Evolutionary conservation across 1,284 basidiomycete species (phyloP).

Genomic region (Moesziomyces antarcticus): DNA sequence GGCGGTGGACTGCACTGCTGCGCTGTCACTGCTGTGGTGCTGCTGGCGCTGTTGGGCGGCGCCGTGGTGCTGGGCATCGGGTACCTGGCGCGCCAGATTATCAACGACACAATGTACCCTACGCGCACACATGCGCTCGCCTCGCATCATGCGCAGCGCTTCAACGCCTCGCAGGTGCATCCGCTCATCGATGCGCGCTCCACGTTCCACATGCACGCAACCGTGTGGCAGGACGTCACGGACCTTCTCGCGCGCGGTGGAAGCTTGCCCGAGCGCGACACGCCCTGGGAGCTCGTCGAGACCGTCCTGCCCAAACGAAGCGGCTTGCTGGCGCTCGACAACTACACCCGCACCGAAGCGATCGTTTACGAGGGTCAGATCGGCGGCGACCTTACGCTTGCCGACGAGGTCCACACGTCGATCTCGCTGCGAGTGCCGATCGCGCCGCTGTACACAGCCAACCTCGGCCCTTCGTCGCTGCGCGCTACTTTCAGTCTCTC

Average conservation of each 20-base stretch:
- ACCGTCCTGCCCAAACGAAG: background rate
- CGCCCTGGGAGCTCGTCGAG: conserved; percentile 7
- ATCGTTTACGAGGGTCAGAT: conserved; percentile 6
- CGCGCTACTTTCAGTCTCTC: conserved; percentile 22
- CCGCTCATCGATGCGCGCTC: conserved; percentile 10
- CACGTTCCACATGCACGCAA: conserved; percentile 14
- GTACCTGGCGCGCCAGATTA: background rate
- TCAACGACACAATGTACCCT: conserved; percentile 7
- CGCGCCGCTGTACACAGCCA: conserved; percentile 13
- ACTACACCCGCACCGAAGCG: conserved; percentile 7
- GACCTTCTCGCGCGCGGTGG: conserved; percentile 15
- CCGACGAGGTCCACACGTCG: conserved; percentile 9
- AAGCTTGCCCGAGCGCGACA: conserved; percentile 4
- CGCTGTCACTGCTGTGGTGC: background rate
- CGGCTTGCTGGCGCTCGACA: background rate
- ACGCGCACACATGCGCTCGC: conserved; percentile 5
- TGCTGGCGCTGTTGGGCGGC: conserved; percentile 10
- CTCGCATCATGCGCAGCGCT: conserved; percentile 3
- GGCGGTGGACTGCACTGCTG: too few species aligned
- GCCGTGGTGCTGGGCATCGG: conserved; percentile 3
- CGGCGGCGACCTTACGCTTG: background rate
- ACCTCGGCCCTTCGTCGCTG: conserved; percentile 10
- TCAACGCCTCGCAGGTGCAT: conserved; percentile 13
- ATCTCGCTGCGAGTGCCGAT: conserved; percentile 11
- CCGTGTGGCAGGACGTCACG: conserved; percentile 20